Evolutionary conservation across 2,329 filamentous ascomycete genomes (phyloP).

Genomic region (Ophiocordyceps unilateralis): DNA sequence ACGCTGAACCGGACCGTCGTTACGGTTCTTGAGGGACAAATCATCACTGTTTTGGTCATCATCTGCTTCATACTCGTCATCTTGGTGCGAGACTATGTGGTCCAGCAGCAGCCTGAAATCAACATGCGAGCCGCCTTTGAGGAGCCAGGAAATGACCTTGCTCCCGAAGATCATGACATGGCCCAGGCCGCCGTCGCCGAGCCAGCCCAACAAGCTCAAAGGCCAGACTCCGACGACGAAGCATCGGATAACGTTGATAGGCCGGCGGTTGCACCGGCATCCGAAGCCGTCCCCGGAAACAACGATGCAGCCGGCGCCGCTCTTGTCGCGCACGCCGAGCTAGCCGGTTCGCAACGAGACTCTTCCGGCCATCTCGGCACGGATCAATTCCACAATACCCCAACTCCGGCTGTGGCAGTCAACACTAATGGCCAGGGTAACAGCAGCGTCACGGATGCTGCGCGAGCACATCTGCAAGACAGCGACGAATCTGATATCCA

Average conservation of each 20-base stretch:
- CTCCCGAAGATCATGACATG: conserved; percentile 6
- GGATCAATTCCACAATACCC: neutral
- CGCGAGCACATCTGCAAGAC: no score
- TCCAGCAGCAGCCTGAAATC: conserved; percentile 88
- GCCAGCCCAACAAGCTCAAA: conserved; percentile 7
- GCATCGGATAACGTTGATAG: conserved; percentile 8
- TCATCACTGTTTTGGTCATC: conserved; percentile 84
- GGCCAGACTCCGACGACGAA: conserved; percentile 16
- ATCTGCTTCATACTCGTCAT: conserved; percentile 95
- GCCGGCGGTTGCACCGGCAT: conserved; percentile 1
- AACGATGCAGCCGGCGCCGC: neutral
- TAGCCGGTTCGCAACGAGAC: neutral
- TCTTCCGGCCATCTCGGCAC: neutral
- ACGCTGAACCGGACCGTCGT: conserved; percentile 64
- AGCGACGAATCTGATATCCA: neutral
- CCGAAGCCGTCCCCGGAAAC: neutral
- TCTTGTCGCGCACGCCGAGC: neutral
- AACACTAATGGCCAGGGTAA: no score
- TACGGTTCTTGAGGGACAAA: conserved; percentile 74
- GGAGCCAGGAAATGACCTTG: conserved; percentile 17
- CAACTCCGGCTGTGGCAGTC: neutral
- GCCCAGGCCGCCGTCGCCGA: conserved; percentile 4
- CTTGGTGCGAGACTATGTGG: conserved; percentile 90
- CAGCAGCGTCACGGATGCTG: no score
- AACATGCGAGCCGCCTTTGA: conserved; percentile 59